Conservation (phyloP, 2,329 filamentous ascomycete species). For the Paraphoma sp. region DNA sequence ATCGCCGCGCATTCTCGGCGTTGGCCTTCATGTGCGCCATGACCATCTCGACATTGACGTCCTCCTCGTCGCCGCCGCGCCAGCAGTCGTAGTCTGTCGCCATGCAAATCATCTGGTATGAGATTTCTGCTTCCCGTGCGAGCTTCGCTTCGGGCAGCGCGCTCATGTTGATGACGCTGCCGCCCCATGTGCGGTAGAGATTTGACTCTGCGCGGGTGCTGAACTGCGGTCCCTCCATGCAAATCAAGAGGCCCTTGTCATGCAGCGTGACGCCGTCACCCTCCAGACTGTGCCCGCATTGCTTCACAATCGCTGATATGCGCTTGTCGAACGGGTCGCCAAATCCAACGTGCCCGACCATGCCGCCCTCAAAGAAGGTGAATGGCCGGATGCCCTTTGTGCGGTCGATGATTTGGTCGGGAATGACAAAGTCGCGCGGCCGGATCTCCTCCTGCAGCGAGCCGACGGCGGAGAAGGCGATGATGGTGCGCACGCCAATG, state of each 20-base stretch:
- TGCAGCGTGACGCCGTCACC: constrained; percentile 87
- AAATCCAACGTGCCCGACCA: constrained; percentile 94
- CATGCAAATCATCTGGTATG: constrained; percentile 99
- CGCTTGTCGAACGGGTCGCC: constrained; percentile 90
- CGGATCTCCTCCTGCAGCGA: constrained; percentile 90
- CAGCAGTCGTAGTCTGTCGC: constrained; percentile 99
- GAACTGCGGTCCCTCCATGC: constrained; percentile 99
- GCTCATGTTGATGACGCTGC: constrained; percentile 98
- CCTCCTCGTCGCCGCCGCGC: constrained; percentile 75
- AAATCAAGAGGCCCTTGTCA: constrained; percentile 82
- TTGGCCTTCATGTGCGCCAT: constrained; percentile 97
- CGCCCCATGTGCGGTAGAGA: constrained; percentile 93
- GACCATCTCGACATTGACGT: constrained; percentile 95
- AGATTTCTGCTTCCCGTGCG: constrained; percentile 92
- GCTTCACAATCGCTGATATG: constrained; percentile 77
- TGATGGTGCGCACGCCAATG: constrained; percentile 86
- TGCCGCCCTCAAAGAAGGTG: constrained; percentile 92
- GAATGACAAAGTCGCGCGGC: constrained; percentile 95
- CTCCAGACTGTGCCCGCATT: constrained; percentile 77
- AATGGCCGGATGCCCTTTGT: constrained; percentile 94
- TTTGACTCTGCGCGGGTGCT: constrained; percentile 94
- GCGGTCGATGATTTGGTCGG: constrained; percentile 95
- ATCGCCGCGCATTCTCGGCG: constrained; percentile 80
- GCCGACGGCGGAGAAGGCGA: constrained; percentile 95
- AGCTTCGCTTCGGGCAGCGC: constrained; percentile 94